Percentiles rank a stretch among this genome's conserved stretches.
These are phyloP conservation scores for Alternaria arborescens DNA, from an alignment of 2,329 filamentous ascomycete species.

Conservation along the genomic window DNA sequence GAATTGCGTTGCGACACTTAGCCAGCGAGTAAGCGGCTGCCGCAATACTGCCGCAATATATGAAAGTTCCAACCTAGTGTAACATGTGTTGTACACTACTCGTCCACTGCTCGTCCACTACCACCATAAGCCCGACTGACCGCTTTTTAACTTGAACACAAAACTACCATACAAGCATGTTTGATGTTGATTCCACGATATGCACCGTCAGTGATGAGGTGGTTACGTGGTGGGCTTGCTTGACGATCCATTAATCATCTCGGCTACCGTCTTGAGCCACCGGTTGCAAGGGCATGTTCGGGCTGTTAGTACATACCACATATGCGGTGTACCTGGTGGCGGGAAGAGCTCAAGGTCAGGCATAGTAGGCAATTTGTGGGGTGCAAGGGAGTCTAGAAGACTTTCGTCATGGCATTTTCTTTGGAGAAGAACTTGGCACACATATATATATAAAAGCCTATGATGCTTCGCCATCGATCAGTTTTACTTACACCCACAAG, in stretches of 20 bases:
- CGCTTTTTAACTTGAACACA: not conserved
- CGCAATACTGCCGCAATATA: conserved; percentile 16
- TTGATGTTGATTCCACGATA: not conserved
- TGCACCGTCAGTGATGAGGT: not conserved
- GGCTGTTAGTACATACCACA: not conserved
- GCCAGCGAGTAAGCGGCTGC: conserved; percentile 6
- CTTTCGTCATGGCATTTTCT: not conserved
- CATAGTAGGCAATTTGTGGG: conserved; percentile 10
- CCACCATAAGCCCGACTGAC: not conserved
- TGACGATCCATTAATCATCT: conserved; percentile 7
- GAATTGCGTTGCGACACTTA: conserved; percentile 3
- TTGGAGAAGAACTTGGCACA: not conserved
- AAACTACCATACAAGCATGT: not conserved
- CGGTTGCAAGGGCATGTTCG: conserved; percentile 17
- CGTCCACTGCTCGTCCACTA: not conserved
- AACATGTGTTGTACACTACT: not conserved
- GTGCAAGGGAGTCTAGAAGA: conserved; percentile 1
- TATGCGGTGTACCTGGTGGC: not conserved
- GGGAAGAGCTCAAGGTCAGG: not conserved
- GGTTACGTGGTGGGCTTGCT: conserved; percentile 2
- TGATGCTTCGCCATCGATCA: not conserved
- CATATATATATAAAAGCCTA: conserved; percentile 10
- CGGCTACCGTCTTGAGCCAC: conserved; percentile 13
- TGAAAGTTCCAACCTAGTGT: conserved; percentile 10
- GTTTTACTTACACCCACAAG: not conserved